Base-by-base conservation (phyloP, 2,329 filamentous ascomycete species). In the Boeremia exigua region DNA sequence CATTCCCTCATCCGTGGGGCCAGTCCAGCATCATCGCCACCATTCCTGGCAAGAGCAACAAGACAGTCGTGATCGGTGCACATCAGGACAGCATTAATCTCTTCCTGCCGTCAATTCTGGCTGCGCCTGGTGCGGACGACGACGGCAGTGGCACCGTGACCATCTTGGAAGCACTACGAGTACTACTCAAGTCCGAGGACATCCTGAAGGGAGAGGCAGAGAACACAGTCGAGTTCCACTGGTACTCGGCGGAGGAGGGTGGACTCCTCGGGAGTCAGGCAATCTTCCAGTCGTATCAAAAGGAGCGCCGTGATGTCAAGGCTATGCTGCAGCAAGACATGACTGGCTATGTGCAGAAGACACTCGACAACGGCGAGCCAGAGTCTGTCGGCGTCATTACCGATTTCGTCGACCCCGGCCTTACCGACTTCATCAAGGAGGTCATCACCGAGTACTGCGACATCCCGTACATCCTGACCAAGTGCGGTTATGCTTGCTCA, bases 271-370 rank as follows among this genome's bases (percentile, higher is more conserved):
- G 92, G 56, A 94, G 89, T 68, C 92, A 96, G 75, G 93, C 90
- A 50, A 90, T 98, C 74, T 98, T 97, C 81, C 83, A 85, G 46
- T 79, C 85, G 7, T 98, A 98, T 71, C 88, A 90, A 76, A 86
- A 88, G 73, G 77, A 84, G 19, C 83, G 84, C 29, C 85, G 88
- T 25, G 87, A 94, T 62, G 84, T 98, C 75, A 96, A 94, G 79
- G 94, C 94, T 30, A 98, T 98, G 95, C 85, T 98, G 50, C 94
- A 98, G 80, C 94, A 98, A 78, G 94, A 98, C 77, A 98, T 98
- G 94, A 75, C 73, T 1, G 94, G 94, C 15, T 97, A 89, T 73
- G 84, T 92, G 5, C 86, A 93, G 73, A 88, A 88, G 68, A 96
- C 92, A 0, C 79, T 95, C 17, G 90, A 95, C 62, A 88, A 91